phyloP scores from a whole-genome alignment of 108 stramenopile genomes.

The Chaetoceros muelleri region DNA sequence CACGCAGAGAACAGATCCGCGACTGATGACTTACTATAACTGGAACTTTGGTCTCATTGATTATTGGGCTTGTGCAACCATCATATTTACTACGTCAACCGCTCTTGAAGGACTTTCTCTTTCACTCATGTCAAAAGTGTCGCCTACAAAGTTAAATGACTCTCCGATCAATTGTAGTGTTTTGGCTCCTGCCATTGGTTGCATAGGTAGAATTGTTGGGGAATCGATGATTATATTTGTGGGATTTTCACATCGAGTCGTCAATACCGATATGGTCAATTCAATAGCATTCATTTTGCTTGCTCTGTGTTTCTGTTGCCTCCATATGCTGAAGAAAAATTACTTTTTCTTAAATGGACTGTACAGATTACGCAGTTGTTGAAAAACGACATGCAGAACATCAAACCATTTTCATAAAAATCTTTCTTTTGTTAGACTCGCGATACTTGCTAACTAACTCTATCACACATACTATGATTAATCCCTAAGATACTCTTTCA shows the following conservation, averaged over 20 bases:
- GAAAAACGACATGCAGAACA: too few species aligned
- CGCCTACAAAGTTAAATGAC: neutral
- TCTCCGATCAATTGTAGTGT: neutral
- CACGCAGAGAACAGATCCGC: slow-evolving; percentile 13
- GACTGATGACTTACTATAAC: neutral
- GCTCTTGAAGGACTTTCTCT: neutral
- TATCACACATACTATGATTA: too few species aligned
- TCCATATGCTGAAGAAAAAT: neutral
- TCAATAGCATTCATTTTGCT: neutral
- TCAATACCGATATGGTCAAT: slow-evolving; percentile 14
- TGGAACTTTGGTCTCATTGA: neutral
- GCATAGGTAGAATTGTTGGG: neutral
- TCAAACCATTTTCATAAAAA: too few species aligned
- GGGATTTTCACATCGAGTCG: slow-evolving; percentile 4
- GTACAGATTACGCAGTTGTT: neutral
- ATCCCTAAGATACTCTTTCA: neutral
- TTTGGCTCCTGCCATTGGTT: neutral
- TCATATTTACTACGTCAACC: neutral
- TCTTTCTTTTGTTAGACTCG: too few species aligned
- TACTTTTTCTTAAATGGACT: neutral
- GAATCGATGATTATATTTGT: neutral
- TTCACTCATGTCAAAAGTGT: neutral
- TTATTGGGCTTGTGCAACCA: neutral
- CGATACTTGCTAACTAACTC: too few species aligned
- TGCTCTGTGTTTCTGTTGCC: neutral